Conservation (phyloP, 106 monocot species). For the Agapanthus africanus region DNA sequence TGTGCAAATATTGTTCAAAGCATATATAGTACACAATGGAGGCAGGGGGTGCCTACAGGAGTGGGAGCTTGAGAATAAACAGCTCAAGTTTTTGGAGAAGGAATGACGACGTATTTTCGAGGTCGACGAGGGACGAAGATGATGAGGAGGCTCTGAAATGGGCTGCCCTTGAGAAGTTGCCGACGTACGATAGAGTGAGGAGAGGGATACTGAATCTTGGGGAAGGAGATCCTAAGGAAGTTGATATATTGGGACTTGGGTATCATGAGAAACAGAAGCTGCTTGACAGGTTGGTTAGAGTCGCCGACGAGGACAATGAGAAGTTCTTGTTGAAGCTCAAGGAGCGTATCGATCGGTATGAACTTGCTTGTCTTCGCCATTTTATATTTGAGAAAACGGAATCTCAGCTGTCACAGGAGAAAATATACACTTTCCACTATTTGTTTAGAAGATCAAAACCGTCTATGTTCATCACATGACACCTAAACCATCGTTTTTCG, state of each 20-base stretch:
- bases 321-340: constrained; percentile 57
- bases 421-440: too few relatives aligned
- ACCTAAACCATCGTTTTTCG: too few relatives aligned
- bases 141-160: constrained; percentile 55
- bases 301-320: constrained; percentile 65
- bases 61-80: constrained; percentile 15
- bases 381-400: background rate
- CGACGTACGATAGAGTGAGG: constrained; percentile 33
- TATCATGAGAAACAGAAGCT: constrained; percentile 31
- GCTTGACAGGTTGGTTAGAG: constrained; percentile 47
- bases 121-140: constrained; percentile 40
- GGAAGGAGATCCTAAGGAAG: constrained; percentile 27
- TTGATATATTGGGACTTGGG: constrained; percentile 38
- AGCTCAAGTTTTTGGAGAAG: constrained; percentile 18
- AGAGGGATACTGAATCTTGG: constrained; percentile 23
- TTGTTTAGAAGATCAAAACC: too few relatives aligned
- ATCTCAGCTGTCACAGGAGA: too few relatives aligned
- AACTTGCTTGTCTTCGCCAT: background rate
- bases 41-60: constrained; percentile 6
- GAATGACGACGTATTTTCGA: constrained; percentile 20
- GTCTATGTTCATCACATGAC: too few relatives aligned
- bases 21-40: too few relatives aligned
- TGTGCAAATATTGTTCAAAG: too few relatives aligned
- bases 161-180: constrained; percentile 59
- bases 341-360: constrained; percentile 61